phyloP scores from a whole-genome alignment of 2,329 filamentous ascomycete species.

The Aquanectria penicillioides region DNA sequence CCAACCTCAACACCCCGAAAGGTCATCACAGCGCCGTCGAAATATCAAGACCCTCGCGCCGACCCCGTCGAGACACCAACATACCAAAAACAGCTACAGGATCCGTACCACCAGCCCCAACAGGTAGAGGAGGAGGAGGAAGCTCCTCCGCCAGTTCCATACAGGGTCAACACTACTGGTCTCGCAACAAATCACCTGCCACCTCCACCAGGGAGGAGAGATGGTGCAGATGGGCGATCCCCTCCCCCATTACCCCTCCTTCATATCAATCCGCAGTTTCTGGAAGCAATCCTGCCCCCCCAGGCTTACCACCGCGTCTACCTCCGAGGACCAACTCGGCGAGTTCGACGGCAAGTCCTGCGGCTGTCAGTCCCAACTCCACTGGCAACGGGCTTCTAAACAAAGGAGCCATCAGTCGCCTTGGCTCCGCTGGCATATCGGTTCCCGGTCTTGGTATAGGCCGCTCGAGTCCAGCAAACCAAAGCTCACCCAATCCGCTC shows the following conservation, averaged over 20 bases:
- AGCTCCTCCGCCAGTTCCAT: constrained; percentile 69
- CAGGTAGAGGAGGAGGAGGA: constrained; percentile 40
- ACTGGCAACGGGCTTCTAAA: constrained; percentile 52
- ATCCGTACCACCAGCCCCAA: constrained; percentile 19
- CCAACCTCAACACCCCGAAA: constrained; percentile 37
- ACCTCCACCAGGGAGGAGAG: constrained; percentile 70
- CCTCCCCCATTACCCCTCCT: constrained; percentile 45
- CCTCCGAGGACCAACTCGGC: constrained; percentile 59
- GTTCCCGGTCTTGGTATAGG: constrained; percentile 83
- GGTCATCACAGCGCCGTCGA: constrained; percentile 46
- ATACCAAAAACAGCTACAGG: constrained; percentile 19
- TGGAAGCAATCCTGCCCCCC: constrained; percentile 47
- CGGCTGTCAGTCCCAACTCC: constrained; percentile 35
- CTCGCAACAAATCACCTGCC: constrained; percentile 75
- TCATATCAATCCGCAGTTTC: constrained; percentile 43
- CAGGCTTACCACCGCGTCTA: constrained; percentile 76
- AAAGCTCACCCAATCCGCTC: constrained; percentile 40
- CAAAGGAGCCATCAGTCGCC: constrained; percentile 68
- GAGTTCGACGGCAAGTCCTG: constrained; percentile 38
- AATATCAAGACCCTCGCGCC: constrained; percentile 45
- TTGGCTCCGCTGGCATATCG: constrained; percentile 79
- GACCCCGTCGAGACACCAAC: constrained; percentile 26
- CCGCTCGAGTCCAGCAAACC: constrained; percentile 43
- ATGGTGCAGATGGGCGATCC: constrained; percentile 50
- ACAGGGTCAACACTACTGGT: constrained; percentile 75